Conservation (phyloP, 73 alveolate genomes). For the Urostyla sp. region DNA sequence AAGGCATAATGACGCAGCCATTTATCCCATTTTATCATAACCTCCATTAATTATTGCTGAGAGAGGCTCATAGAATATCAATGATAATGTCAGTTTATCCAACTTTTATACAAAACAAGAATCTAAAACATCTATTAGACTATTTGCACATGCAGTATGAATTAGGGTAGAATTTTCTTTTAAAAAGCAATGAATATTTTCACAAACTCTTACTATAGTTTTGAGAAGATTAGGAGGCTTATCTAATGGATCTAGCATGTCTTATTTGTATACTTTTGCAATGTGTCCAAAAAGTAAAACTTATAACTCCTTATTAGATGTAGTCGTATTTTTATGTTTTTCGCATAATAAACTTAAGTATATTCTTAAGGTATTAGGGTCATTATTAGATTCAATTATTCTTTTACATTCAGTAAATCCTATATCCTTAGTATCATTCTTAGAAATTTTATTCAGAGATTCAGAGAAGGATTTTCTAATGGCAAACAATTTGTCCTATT, state of each 20-base stretch:
- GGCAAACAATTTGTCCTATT: constrained; percentile 14
- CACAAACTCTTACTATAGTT: constrained; percentile 61
- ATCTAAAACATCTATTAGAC: constrained; percentile 48
- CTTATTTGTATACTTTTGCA: constrained; percentile 26
- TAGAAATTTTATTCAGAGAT: constrained; percentile 35
- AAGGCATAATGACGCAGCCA: constrained; percentile 56
- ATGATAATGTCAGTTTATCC: constrained; percentile 52
- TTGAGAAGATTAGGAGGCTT: constrained; percentile 63
- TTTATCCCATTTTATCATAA: constrained; percentile 58
- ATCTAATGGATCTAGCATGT: constrained; percentile 58
- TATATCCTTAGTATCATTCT: constrained; percentile 34
- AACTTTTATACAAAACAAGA: constrained; percentile 50
- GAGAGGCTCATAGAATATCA: constrained; percentile 64
- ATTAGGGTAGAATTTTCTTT: constrained; percentile 60
- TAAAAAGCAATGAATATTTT: constrained; percentile 34
- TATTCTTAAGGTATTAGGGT: constrained; percentile 44
- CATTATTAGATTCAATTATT: constrained; percentile 31
- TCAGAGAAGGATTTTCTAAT: constrained; percentile 31
- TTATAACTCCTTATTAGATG: constrained; percentile 56
- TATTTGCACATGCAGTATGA: constrained; percentile 62
- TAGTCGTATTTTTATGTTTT: constrained; percentile 41
- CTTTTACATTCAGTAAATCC: constrained; percentile 46
- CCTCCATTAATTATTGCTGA: constrained; percentile 62
- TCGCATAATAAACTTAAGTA: constrained; percentile 51
- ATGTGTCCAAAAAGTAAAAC: constrained; percentile 64